Conservation (phyloP, 192 early-diverging fungal species). For the Cetraspora pellucida region DNA sequence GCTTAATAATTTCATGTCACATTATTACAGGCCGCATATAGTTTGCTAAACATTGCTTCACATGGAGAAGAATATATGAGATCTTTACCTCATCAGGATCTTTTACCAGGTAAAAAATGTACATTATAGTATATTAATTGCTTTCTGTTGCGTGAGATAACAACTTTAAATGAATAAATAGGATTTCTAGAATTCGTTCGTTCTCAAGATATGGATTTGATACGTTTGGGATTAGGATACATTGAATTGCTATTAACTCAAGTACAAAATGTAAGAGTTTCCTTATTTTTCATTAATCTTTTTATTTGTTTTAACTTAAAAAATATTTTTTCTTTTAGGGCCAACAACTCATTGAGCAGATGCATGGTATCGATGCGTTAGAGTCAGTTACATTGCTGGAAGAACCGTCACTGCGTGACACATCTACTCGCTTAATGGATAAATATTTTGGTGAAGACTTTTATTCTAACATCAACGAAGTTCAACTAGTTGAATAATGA, state of each 20-base stretch:
- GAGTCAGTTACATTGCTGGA: conserved; percentile 58
- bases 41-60: conserved; percentile 64
- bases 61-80: conserved; percentile 52
- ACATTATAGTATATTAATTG: not conserved
- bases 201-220: conserved; percentile 65
- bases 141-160: not conserved
- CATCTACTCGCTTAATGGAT: conserved; percentile 58
- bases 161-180: not conserved
- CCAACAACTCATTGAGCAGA: conserved; percentile 31
- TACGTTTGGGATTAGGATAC: conserved; percentile 64
- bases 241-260: conserved; percentile 57
- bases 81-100: conserved; percentile 45
- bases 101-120: conserved; percentile 44
- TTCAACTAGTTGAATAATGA: not conserved
- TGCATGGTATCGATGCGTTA: conserved; percentile 60
- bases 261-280: conserved; percentile 42
- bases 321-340: not conserved
- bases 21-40: conserved; percentile 56
- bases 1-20: not conserved
- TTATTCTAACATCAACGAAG: not conserved
- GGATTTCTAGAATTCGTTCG: conserved; percentile 61
- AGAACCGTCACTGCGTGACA: conserved; percentile 51
- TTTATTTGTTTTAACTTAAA: not conserved
- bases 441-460: conserved; percentile 60
- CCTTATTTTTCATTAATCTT: not conserved